A percentile compares a stretch with the other conserved stretches of the same genome.
These are phyloP conservation scores for Entamoeba moshkovskii DNA, from an alignment of 208 protist genomes.

Conservation along the genomic window DNA sequence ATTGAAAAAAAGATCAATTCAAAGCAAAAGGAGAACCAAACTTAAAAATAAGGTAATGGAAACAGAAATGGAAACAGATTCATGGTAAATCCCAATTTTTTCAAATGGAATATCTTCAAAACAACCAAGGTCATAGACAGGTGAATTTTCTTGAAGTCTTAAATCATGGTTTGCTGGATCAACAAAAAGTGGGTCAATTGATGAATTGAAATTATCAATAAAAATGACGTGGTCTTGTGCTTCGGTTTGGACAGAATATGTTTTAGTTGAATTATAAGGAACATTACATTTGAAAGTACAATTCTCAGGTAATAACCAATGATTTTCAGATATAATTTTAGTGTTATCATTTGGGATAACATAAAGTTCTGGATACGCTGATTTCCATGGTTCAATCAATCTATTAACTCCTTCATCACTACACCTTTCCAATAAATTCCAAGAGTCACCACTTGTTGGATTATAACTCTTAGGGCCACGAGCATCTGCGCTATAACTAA, in stretches of 20 bases:
- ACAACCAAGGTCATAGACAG: not conserved
- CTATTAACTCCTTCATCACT: not conserved
- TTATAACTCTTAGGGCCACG: not conserved
- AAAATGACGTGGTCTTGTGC: not conserved
- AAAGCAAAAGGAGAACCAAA: no score
- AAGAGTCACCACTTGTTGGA: not conserved
- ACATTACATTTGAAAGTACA: not conserved
- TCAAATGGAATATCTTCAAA: not conserved
- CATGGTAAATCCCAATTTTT: not conserved
- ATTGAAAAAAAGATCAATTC: no score
- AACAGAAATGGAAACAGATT: no score
- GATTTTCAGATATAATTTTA: not conserved
- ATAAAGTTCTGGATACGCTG: not conserved
- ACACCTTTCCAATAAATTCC: not conserved
- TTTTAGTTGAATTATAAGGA: not conserved
- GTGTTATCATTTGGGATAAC: not conserved
- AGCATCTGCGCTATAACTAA: not conserved
- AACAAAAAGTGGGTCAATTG: not conserved
- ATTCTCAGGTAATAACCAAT: not conserved
- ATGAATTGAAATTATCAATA: not conserved
- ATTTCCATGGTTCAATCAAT: not conserved
- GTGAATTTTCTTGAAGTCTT: not conserved
- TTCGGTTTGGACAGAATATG: not conserved
- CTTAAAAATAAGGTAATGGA: no score
- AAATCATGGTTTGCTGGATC: not conserved